These are phyloP conservation scores for Mucor irregularis DNA, from an alignment of 371 early-diverging fungal species.

Conservation along the genomic window DNA sequence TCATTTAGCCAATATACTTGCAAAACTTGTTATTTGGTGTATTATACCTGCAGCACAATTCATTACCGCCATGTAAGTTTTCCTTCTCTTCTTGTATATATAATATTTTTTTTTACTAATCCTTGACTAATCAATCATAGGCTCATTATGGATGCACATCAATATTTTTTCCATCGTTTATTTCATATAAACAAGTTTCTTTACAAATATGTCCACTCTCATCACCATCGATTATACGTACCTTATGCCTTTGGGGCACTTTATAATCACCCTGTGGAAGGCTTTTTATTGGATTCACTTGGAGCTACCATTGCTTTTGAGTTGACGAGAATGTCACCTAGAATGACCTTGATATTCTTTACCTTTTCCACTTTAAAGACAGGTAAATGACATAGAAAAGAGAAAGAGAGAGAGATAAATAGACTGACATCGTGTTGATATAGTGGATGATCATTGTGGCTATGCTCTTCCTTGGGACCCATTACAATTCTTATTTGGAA, in stretches of 20 bases:
- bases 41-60: conserved; percentile 33
- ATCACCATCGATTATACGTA: conserved; percentile 76
- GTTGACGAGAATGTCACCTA: conserved; percentile 70
- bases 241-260: conserved; percentile 82
- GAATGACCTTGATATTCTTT: conserved; percentile 68
- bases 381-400: conserved; percentile 27
- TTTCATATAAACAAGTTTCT: conserved; percentile 70
- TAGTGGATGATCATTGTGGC: conserved; percentile 81
- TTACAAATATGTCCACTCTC: conserved; percentile 75
- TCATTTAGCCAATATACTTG: conserved; percentile 49
- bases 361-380: conserved; percentile 78
- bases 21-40: conserved; percentile 47
- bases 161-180: conserved; percentile 79
- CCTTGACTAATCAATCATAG: conserved; percentile 24
- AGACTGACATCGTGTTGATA: background rate
- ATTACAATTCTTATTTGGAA: conserved; percentile 61
- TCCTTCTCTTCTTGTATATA: too few relatives aligned
- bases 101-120: background rate
- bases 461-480: conserved; percentile 83
- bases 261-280: conserved; percentile 82
- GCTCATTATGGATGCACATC: conserved; percentile 63
- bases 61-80: conserved; percentile 31
- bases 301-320: conserved; percentile 68
- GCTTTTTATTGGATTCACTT: conserved; percentile 73
- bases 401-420: background rate